These are phyloP conservation scores for Leucocoprinus sp. DNA, from an alignment of 768 basidiomycete genomes.

Conservation along the genomic window DNA sequence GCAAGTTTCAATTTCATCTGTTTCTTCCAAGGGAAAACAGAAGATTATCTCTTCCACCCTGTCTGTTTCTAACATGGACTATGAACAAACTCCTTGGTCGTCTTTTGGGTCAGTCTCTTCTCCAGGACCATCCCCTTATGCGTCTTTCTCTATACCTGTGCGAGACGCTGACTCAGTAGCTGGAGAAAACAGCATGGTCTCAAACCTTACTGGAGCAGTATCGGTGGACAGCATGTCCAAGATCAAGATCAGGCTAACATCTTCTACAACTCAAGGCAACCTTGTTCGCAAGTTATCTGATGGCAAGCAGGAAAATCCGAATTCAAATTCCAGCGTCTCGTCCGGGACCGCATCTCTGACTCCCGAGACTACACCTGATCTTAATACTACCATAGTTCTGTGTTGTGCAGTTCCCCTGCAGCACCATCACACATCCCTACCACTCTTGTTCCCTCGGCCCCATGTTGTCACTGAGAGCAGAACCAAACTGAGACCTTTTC, in stretches of 20 bases:
- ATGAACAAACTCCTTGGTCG: conserved; percentile 31
- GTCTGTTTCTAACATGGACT: conserved; percentile 46
- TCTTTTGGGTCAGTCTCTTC: conserved; percentile 26
- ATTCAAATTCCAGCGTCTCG: background rate
- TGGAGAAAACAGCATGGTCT: conserved; percentile 1
- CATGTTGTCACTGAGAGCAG: background rate
- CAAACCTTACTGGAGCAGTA: conserved; percentile 16
- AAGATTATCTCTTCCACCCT: conserved; percentile 56
- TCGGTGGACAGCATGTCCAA: conserved; percentile 25
- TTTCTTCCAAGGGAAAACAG: conserved; percentile 43
- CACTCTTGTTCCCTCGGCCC: background rate
- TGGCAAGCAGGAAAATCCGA: conserved; percentile 27
- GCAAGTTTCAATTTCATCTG: conserved; percentile 12
- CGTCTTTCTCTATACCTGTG: conserved; percentile 13
- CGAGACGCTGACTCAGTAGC: conserved; percentile 17
- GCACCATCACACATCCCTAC: conserved; percentile 3
- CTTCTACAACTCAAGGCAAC: conserved; percentile 35
- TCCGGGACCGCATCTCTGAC: conserved; percentile 1
- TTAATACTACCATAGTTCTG: conserved; percentile 3
- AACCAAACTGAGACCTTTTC: conserved; percentile 16
- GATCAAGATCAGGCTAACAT: conserved; percentile 38
- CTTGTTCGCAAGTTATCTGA: conserved; percentile 50
- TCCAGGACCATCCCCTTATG: conserved; percentile 29
- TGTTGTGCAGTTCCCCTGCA: conserved; percentile 9
- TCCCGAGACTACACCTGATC: background rate